Percentiles rank a stretch among this genome's conserved stretches.
These are phyloP conservation scores for Starmerella floris DNA, from an alignment of 805 yeast species.

Conservation along the genomic window DNA sequence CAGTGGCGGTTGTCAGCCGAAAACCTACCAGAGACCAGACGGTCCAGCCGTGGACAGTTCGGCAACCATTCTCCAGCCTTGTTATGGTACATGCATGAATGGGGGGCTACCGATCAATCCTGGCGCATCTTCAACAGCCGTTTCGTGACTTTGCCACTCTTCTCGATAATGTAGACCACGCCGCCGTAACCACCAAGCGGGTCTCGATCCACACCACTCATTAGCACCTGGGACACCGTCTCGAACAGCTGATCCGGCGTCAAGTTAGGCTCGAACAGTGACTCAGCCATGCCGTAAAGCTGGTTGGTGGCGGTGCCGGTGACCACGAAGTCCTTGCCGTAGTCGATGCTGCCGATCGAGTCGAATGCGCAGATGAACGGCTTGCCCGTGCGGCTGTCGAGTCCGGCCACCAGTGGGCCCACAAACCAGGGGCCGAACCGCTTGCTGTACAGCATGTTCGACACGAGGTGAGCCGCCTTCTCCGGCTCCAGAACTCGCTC, in stretches of 20 bases:
- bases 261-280: constrained; percentile 82
- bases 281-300: constrained; percentile 96
- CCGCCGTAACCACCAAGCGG: constrained; percentile 99
- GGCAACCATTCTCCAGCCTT: no score
- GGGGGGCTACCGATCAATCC: no score
- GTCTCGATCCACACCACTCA: constrained; percentile 94
- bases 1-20: no score
- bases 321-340: constrained; percentile 86
- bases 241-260: constrained; percentile 94
- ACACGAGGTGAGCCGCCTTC: constrained; percentile 82
- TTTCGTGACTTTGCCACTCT: constrained; percentile 66
- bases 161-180: constrained; percentile 62
- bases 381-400: constrained; percentile 62
- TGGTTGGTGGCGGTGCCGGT: constrained; percentile 96
- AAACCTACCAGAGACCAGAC: no score
- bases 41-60: no score
- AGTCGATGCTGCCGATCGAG: constrained; percentile 91
- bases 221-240: constrained; percentile 82
- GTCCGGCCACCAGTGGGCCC: constrained; percentile 93
- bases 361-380: constrained; percentile 96
- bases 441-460: constrained; percentile 76
- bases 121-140: constrained; percentile 87
- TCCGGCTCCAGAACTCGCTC: constrained; percentile 88
- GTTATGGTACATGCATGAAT: no score
- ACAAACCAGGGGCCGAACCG: constrained; percentile 91